Evolutionary conservation across 2,329 filamentous ascomycete genomes (phyloP), one percentile per base, ranked within the genome.

Genomic region (Mycogone perniciosa): DNA sequence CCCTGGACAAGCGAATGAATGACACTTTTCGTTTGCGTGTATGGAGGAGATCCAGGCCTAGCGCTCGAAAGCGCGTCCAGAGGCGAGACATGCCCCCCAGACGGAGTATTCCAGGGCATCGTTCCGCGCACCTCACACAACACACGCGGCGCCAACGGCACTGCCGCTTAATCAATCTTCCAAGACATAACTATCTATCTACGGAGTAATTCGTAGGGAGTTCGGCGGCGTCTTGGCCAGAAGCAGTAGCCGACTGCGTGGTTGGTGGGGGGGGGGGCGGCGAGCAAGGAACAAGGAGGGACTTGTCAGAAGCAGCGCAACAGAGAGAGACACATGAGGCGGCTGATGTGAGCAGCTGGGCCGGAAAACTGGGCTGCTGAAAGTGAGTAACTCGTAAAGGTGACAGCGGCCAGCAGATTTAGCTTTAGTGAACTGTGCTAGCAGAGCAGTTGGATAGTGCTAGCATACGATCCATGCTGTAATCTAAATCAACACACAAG

Each of bases 201-300:
- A 20, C 20, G 20, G 20, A 20, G 20, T 20, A 30, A 13, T 26
- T 27, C 40, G 9, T 26, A 35, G 20, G 9, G 20, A 31, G 6
- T 30, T 27, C 46, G 50, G 50, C 46, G 50, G 50, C 46, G 46
- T 46, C 50, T 50, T 52, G 46, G 46, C 50, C 41, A 50, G 46
- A 20, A 52, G 46, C 46, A 50, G 50, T 41, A 52, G 41, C 38
- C 50, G 50, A 31, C 46, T 38, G 50, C 50, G 50, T 52, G 50
- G 50, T 50, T 45, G 46, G 50, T 52, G 50, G 46, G 50, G 50
- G 40, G 26, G 27, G 30, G 31, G 30, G 30, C 13, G 29, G 29
- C 30, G 42, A n/a, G 10, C 39, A 26, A 29, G 13, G 39, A 13
- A 29, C 42, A 31, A 33, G 30, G 29, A 11, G 30, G 26, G 20